Base-by-base conservation (phyloP, 225 moss, liverwort and hornwort species). In the Lunularia cruciata region DNA sequence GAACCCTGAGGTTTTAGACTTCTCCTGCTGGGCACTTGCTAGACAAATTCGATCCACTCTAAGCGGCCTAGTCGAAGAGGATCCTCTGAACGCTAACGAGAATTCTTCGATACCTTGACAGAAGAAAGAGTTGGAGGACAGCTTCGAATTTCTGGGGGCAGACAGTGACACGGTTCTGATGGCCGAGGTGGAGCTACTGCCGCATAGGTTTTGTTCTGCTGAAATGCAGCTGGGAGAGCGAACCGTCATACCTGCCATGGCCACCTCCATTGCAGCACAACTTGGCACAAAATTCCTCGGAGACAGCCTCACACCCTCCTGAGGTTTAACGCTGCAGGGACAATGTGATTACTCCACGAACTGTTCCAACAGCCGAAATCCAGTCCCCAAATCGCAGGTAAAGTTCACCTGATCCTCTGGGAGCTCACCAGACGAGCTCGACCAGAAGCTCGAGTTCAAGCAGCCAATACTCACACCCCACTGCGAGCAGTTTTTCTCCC, bases 171-270 rank as follows among this genome's bases (percentile, higher is more conserved):
- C 60, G n/a, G 53, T 33, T 25, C 56, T 20, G 0, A 19, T 26
- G 62, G 20, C 20, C 1, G 38, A 36, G 4, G 47, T 32, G 62
- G 36, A 31, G 11, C 18, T 10, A 40, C 40, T 6, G 40, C 40
- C 40, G 42, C 42, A 45, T 4, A n/a, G 6, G 33, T 33, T 9
- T 3, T 9, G 2, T 13, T 15, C 18, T 10, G 31, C 0, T 8
- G 32, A 5, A 7, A 2, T 19, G 65, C 47, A 49, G 47, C 31
- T 30, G 65, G 65, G 65, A 22, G 47, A 6, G 19, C 65, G 4
- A 19, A 8, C 65, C 65, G 48, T 42, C 47, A 47, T 32, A 16
- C 65, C 49, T 66, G 65, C 65, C 65, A 66, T 66, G 23, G 65
- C 65, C 31, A 66, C n/a, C 32, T 66, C 65, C 65, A 66, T 66